Evolutionary conservation across 257 asterid species (phyloP).

Genomic region (Solanum acaule): DNA sequence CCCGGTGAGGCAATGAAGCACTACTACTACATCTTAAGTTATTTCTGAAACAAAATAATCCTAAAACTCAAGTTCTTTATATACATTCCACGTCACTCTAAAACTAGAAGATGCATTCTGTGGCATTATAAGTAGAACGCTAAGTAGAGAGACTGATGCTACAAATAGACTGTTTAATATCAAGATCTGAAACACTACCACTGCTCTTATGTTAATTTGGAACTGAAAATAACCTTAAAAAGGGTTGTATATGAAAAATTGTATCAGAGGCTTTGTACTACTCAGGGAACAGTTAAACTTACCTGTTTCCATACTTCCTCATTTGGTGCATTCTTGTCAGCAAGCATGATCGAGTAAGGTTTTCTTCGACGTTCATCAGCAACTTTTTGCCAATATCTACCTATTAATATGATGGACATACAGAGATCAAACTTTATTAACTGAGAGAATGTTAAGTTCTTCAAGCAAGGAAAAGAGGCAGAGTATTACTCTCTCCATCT

Average conservation of each 20-base stretch:
- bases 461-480: neutral
- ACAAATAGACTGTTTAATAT: neutral
- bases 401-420: conserved; percentile 28
- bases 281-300: neutral
- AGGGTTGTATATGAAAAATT: neutral
- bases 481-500: neutral
- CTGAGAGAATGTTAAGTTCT: neutral
- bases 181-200: neutral
- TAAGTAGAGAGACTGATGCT: neutral
- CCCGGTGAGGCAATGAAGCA: neutral
- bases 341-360: conserved; percentile 80
- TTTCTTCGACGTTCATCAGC: conserved; percentile 72
- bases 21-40: neutral
- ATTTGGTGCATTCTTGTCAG: conserved; percentile 98
- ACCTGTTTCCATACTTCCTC: conserved; percentile 96
- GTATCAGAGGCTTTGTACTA: neutral
- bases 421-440: neutral
- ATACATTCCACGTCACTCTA: neutral
- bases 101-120: neutral
- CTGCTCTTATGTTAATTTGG: neutral
- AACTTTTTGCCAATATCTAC: conserved; percentile 77
- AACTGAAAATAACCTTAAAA: neutral
- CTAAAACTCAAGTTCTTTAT: neutral
- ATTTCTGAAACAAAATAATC: neutral
- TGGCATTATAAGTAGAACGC: neutral